Evolutionary conservation across 768 basidiomycete species (phyloP).

Genomic region (Tulasnella sp.): DNA sequence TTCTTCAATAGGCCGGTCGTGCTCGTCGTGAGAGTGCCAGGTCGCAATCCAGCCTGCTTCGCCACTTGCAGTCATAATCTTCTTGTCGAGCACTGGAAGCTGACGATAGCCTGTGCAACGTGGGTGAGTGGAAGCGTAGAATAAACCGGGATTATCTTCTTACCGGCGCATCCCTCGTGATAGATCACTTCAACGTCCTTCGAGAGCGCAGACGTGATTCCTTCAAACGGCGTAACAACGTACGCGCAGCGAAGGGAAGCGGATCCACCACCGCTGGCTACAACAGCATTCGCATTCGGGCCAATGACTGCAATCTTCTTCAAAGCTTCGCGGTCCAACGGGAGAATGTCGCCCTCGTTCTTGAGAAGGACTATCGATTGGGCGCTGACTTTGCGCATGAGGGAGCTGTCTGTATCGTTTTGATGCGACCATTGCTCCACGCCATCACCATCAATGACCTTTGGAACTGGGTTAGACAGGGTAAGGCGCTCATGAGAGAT

Average conservation of each 20-base stretch:
- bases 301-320: constrained; percentile 63
- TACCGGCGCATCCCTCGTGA: constrained; percentile 63
- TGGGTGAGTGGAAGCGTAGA: constrained; percentile 35
- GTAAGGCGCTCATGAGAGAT: constrained; percentile 59
- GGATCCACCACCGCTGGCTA: constrained; percentile 74
- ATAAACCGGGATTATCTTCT: constrained; percentile 30
- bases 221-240: constrained; percentile 60
- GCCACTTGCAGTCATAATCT: constrained; percentile 51
- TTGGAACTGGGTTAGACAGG: constrained; percentile 55
- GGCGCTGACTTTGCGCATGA: constrained; percentile 56
- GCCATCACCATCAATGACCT: constrained; percentile 49
- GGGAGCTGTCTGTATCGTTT: constrained; percentile 49
- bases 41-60: constrained; percentile 60
- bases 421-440: constrained; percentile 54
- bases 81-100: constrained; percentile 63
- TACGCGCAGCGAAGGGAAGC: constrained; percentile 57
- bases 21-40: constrained; percentile 56
- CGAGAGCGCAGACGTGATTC: constrained; percentile 51
- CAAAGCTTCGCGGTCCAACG: constrained; percentile 42
- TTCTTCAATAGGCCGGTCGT: constrained; percentile 45
- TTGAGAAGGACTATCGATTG: constrained; percentile 65
- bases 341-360: constrained; percentile 56
- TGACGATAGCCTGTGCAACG: constrained; percentile 55
- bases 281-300: constrained; percentile 60
- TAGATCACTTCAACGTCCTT: constrained; percentile 52